Evolutionary conservation across 345 rosid genomes (phyloP).

Genomic region (Eutrema japonicum): DNA sequence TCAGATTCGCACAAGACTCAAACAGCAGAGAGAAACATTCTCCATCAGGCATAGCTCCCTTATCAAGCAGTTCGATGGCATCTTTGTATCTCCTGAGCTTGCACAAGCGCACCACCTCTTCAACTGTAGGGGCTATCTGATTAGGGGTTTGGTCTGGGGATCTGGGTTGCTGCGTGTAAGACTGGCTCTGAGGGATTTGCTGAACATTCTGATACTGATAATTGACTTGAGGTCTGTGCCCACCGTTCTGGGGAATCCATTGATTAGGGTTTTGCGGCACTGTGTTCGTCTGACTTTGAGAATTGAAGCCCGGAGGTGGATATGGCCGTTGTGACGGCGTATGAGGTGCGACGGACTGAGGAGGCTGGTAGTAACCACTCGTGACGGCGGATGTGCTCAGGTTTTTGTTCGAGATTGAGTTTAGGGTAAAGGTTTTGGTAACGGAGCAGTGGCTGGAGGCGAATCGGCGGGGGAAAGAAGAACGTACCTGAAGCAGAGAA

Average conservation of each 20-base stretch:
- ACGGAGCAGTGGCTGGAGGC: constrained; percentile 7
- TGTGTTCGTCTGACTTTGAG: constrained; percentile 40
- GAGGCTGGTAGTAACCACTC: constrained; percentile 43
- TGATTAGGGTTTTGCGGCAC: constrained; percentile 39
- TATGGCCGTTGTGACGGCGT: constrained; percentile 34
- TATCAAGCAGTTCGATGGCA: constrained; percentile 63
- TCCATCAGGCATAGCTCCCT: constrained; percentile 61
- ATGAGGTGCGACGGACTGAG: constrained; percentile 22
- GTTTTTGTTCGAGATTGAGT: constrained; percentile 36
- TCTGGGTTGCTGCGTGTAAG: constrained; percentile 39
- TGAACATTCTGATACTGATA: constrained; percentile 39
- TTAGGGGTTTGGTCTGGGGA: constrained; percentile 48
- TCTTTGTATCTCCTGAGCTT: constrained; percentile 58
- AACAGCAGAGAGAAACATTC: constrained; percentile 56
- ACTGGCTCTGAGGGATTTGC: constrained; percentile 35
- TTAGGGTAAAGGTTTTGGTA: constrained; percentile 27
- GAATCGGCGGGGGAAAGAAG: constrained; percentile 31
- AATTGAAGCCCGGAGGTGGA: constrained; percentile 39
- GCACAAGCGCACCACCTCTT: constrained; percentile 53
- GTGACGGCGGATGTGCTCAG: constrained; percentile 52
- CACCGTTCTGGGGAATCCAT: constrained; percentile 42
- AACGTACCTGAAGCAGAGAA: constrained; percentile 47
- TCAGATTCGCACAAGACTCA: constrained; percentile 50
- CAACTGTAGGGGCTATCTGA: constrained; percentile 43
- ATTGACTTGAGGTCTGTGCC: constrained; percentile 37